Percentiles rank a stretch among this genome's conserved stretches.
These are phyloP conservation scores for Zygotorulaspora mrakii DNA, from an alignment of 1,139 yeast species.

Conservation along the genomic window DNA sequence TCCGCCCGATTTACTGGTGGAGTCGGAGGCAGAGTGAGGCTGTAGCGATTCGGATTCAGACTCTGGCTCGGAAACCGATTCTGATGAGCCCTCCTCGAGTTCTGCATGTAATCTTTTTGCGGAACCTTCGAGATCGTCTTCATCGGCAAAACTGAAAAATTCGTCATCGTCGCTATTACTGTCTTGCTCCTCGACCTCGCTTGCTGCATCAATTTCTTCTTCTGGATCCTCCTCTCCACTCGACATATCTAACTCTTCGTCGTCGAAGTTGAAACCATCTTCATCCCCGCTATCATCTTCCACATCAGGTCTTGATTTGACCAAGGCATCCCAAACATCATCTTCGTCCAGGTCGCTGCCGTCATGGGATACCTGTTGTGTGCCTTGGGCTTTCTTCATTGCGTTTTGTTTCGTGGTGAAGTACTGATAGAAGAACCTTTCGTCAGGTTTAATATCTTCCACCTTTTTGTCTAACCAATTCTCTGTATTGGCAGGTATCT, in stretches of 20 bases:
- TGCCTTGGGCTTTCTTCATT: slow-evolving; percentile 34
- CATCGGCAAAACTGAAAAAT: slow-evolving; percentile 25
- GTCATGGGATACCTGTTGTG: slow-evolving; percentile 39
- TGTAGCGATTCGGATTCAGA: slow-evolving; percentile 22
- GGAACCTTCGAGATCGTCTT: slow-evolving; percentile 33
- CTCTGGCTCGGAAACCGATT: slow-evolving; percentile 20
- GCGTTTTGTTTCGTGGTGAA: slow-evolving; percentile 59
- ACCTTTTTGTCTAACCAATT: slow-evolving; percentile 73
- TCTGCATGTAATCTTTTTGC: slow-evolving; percentile 24
- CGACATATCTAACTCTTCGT: slow-evolving; percentile 33
- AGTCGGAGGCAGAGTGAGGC: slow-evolving; percentile 7
- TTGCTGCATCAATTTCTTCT: slow-evolving; percentile 15
- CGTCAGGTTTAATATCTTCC: slow-evolving; percentile 77
- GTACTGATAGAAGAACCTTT: slow-evolving; percentile 83
- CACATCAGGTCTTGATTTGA: slow-evolving; percentile 76
- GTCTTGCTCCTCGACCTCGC: no score
- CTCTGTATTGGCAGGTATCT: slow-evolving; percentile 71
- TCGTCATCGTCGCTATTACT: slow-evolving; percentile 29
- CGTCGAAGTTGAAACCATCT: slow-evolving; percentile 32
- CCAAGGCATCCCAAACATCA: slow-evolving; percentile 86
- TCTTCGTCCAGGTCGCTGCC: slow-evolving; percentile 64
- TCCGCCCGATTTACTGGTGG: slow-evolving; percentile 14
- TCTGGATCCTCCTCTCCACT: slow-evolving; percentile 35
- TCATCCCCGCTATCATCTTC: slow-evolving; percentile 56
- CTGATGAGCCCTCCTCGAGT: slow-evolving; percentile 21